A percentile compares a stretch with the other conserved stretches of the same genome.
These are phyloP conservation scores for Andrographis paniculata DNA, from an alignment of 305 asterid species.

Conservation along the genomic window DNA sequence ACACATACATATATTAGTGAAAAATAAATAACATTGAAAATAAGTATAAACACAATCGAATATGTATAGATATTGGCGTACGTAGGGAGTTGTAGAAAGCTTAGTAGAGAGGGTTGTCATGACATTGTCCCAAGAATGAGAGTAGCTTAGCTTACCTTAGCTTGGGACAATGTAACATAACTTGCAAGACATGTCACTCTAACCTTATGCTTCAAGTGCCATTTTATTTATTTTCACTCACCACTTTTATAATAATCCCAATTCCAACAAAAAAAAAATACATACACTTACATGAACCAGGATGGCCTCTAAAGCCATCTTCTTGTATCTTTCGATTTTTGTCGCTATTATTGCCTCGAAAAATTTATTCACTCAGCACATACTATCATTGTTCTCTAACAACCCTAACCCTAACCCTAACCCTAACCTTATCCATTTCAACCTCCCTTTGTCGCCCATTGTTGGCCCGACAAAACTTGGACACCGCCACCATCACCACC, in stretches of 20 bases:
- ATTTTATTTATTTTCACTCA: slow-evolving; percentile 2
- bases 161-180: slow-evolving; percentile 53
- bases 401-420: no score
- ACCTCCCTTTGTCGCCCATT: slow-evolving; percentile 3
- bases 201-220: slow-evolving; percentile 44
- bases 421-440: slow-evolving; percentile 11
- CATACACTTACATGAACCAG: background rate
- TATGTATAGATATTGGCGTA: no score
- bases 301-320: background rate
- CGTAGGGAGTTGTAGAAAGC: no score
- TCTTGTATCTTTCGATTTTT: slow-evolving; percentile 30
- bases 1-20: no score
- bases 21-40: no score
- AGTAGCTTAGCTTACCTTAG: no score
- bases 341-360: slow-evolving; percentile 37
- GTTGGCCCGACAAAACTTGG: background rate
- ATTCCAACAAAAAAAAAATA: slow-evolving; percentile 4
- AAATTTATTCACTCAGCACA: slow-evolving; percentile 18
- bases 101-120: slow-evolving; percentile 39
- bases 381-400: slow-evolving; percentile 12
- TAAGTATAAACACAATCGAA: no score
- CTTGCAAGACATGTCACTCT: slow-evolving; percentile 68
- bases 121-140: slow-evolving; percentile 18
- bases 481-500: slow-evolving; percentile 20
- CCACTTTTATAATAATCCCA: no score